Evolutionary conservation across 2,329 filamentous ascomycete species (phyloP), one percentile per base, ranked within the genome.

Genomic region (Ophiostoma sp.): DNA sequence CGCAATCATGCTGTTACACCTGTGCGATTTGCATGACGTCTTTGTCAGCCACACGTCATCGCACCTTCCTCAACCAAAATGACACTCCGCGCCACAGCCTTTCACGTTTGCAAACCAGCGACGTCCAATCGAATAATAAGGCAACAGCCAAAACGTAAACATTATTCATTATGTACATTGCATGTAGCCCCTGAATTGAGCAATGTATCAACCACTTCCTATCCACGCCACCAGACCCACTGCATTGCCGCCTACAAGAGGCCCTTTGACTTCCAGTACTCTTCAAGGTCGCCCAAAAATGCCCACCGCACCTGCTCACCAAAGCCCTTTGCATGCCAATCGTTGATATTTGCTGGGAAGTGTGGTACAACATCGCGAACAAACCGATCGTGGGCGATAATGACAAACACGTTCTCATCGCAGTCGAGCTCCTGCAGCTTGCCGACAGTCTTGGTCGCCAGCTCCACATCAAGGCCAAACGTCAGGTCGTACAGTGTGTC

Each of bases 381-480:
- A 17, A 55, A 74, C 12, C 72, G 50, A 57, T 77, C 77, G 68
- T 78, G 77, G 3, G 77, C 75, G 39, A 75, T 72, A 5, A 77
- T 70, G 39, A 75, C 61, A 45, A 75, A 74, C 19, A 78, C 70
- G 28, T 75, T 70, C 2, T 72, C 72, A n/a, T 75, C 69, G 28
- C 73, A 76, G 75, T 77, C 77, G 0, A 74, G 72, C 61, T 72
- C 66, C 68, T 77, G 76, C 36, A 74, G 28, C 68, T 77, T 69
- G 39, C 70, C 50, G 28, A 77, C 76, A 1, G 76, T 77, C 57
- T 73, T 59, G 5, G 50, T 63, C 31, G 71, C 74, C 19, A 61
- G 36, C 22, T 64, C 70, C 25, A 59, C 57, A 55, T 72, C 73
- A 2, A 45, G 39, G 6, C 66, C 70, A 48, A 74, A 70, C 15